Percentiles rank a stretch among this genome's conserved stretches.
These are phyloP conservation scores for Spinacia oleracea DNA, from an alignment of 179 eudicot genomes.

Conservation along the genomic window DNA sequence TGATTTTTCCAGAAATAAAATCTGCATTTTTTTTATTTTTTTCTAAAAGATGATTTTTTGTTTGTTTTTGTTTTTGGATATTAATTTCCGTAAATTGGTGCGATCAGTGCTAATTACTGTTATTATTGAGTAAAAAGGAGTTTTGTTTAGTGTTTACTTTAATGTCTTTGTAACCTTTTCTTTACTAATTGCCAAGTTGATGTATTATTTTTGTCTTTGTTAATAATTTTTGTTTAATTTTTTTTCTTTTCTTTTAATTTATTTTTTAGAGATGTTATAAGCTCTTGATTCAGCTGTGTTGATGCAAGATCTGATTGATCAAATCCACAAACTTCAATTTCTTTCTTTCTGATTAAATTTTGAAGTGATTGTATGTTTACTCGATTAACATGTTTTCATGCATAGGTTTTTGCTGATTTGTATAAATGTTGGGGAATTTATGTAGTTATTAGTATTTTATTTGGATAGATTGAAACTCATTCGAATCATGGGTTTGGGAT, in stretches of 20 bases:
- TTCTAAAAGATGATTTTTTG: not conserved
- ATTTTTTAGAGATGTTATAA: not conserved
- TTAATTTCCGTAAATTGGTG: not conserved
- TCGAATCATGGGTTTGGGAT: not conserved
- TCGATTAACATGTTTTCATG: not conserved
- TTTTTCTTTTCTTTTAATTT: not conserved
- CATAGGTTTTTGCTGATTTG: conserved; percentile 8
- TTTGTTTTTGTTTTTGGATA: not conserved
- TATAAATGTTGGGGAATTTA: not conserved
- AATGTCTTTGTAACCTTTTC: not conserved
- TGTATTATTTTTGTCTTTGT: not conserved
- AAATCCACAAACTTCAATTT: not conserved
- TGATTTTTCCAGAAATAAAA: not conserved
- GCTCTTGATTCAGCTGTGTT: conserved; percentile 9
- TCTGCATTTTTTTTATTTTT: not conserved
- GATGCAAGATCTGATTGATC: conserved; percentile 14
- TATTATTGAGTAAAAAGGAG: not conserved
- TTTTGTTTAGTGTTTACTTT: not conserved
- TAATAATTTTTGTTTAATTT: not conserved
- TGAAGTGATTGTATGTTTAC: not conserved
- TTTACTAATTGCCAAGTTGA: not conserved
- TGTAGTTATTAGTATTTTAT: not conserved
- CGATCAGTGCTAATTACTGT: conserved; percentile 5
- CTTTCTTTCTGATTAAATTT: not conserved
- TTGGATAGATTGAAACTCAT: not conserved